phyloP scores from a whole-genome alignment of 192 early-diverging fungal genomes.

The Linnemannia exigua region DNA sequence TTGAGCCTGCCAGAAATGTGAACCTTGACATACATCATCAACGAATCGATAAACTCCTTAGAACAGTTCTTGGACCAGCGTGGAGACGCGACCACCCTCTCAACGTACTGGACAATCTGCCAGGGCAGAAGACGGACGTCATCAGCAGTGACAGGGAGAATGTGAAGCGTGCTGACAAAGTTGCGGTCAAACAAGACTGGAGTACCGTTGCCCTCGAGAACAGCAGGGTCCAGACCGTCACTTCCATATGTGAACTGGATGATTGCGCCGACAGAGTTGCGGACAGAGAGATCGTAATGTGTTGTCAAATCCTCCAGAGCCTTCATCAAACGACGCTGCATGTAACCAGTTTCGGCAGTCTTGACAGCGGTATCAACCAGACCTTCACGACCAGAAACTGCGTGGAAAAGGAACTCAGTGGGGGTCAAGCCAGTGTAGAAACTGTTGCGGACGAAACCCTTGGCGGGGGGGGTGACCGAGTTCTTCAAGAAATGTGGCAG shows the following conservation, averaged over 20 bases:
- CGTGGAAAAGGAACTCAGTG: slow-evolving; percentile 99
- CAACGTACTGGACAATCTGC: slow-evolving; percentile 69
- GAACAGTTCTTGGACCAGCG: slow-evolving; percentile 71
- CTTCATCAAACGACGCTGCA: slow-evolving; percentile 97
- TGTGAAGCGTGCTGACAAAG: slow-evolving; percentile 61
- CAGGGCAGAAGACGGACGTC: slow-evolving; percentile 71
- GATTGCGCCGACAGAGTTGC: slow-evolving; percentile 90
- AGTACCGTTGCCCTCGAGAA: slow-evolving; percentile 89
- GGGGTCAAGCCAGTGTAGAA: slow-evolving; percentile 97
- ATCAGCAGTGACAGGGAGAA: slow-evolving; percentile 23
- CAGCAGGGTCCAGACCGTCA: slow-evolving; percentile 95
- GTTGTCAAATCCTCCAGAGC: slow-evolving; percentile 96
- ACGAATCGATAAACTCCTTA: slow-evolving; percentile 71
- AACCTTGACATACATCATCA: slow-evolving; percentile 71
- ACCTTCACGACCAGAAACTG: slow-evolving; percentile 99
- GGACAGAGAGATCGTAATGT: slow-evolving; percentile 96
- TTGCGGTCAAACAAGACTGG: slow-evolving; percentile 93
- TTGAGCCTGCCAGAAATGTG: slow-evolving; percentile 71
- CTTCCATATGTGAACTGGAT: slow-evolving; percentile 98
- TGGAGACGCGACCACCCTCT: slow-evolving; percentile 62
- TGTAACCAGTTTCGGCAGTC: slow-evolving; percentile 99
- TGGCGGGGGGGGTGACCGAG: slow-evolving; percentile 92
- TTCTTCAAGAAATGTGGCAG: slow-evolving; percentile 97
- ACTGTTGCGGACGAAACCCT: slow-evolving; percentile 98
- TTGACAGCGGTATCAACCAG: slow-evolving; percentile 99